These are phyloP conservation scores for Linanthus parryae DNA, from an alignment of 148 eudicot genomes.

Conservation along the genomic window DNA sequence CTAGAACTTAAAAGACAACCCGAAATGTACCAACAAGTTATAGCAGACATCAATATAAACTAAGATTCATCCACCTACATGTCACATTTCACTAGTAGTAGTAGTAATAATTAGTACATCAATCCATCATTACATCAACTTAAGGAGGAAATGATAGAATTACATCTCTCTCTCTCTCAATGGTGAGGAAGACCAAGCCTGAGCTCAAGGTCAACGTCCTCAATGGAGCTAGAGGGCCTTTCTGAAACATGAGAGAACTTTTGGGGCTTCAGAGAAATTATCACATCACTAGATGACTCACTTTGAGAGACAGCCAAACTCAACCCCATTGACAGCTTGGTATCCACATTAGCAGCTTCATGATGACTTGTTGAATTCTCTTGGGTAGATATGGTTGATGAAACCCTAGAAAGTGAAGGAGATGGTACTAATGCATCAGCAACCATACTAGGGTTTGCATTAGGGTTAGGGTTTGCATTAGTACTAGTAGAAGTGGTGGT, in stretches of 20 bases:
- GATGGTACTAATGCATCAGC: too few species aligned
- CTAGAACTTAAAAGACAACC: too few species aligned
- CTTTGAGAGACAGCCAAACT: constrained; percentile 10
- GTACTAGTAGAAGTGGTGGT: neutral
- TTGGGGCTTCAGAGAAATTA: constrained; percentile 30
- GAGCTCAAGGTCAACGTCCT: constrained; percentile 67
- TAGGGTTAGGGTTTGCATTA: constrained; percentile 10
- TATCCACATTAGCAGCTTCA: neutral
- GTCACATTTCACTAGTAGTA: too few species aligned
- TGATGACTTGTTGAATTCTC: constrained; percentile 6
- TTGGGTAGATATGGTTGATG: neutral
- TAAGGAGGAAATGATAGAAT: too few species aligned
- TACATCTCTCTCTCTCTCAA: neutral
- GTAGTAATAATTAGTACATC: neutral
- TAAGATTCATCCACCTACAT: too few species aligned
- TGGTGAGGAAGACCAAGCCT: constrained; percentile 56
- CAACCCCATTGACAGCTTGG: constrained; percentile 28
- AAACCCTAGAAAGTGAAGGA: constrained; percentile 6
- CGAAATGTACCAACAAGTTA: too few species aligned
- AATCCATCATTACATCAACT: neutral
- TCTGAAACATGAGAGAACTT: constrained; percentile 22
- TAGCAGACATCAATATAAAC: too few species aligned
- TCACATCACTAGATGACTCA: constrained; percentile 6
- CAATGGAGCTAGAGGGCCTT: constrained; percentile 34
- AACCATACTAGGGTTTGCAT: constrained; percentile 21